Evolutionary conservation across 371 early-diverging fungal species (phyloP).

Genomic region (Choanephora cucurbitarum): DNA sequence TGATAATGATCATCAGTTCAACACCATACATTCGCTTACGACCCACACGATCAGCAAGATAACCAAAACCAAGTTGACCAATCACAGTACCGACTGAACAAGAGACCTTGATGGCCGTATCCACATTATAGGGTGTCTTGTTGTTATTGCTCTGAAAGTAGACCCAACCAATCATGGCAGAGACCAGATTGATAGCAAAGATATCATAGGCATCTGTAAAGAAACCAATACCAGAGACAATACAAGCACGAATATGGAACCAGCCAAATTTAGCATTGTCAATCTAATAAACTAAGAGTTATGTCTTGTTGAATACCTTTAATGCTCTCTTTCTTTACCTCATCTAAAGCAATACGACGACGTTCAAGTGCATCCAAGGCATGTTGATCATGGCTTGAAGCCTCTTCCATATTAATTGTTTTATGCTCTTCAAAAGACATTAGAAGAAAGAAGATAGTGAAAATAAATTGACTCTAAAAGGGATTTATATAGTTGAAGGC

Average conservation of each 20-base stretch:
- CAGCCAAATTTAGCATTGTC: slow-evolving; percentile 63
- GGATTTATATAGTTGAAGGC: too few species aligned
- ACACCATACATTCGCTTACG: slow-evolving; percentile 84
- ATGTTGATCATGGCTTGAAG: slow-evolving; percentile 16
- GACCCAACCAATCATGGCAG: slow-evolving; percentile 75
- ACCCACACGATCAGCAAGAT: slow-evolving; percentile 76
- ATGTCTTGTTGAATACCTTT: not conserved
- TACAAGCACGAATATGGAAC: slow-evolving; percentile 86
- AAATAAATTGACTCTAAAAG: too few species aligned
- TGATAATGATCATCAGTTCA: slow-evolving; percentile 76
- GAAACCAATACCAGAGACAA: slow-evolving; percentile 88
- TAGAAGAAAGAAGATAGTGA: slow-evolving; percentile 7
- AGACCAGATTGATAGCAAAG: slow-evolving; percentile 81
- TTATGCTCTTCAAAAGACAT: slow-evolving; percentile 27
- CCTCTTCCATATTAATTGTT: slow-evolving; percentile 23
- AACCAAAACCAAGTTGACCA: slow-evolving; percentile 80
- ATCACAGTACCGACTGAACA: slow-evolving; percentile 76
- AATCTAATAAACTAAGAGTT: slow-evolving; percentile 33
- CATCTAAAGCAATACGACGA: slow-evolving; percentile 40
- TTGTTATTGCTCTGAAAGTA: slow-evolving; percentile 49
- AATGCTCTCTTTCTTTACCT: slow-evolving; percentile 31
- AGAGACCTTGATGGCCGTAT: slow-evolving; percentile 73
- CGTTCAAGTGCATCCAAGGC: slow-evolving; percentile 36
- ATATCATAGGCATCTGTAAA: slow-evolving; percentile 91
- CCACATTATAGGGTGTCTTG: slow-evolving; percentile 58